phyloP scores from a whole-genome alignment of 805 yeast genomes.

The Yamadazyma phyllophila region DNA sequence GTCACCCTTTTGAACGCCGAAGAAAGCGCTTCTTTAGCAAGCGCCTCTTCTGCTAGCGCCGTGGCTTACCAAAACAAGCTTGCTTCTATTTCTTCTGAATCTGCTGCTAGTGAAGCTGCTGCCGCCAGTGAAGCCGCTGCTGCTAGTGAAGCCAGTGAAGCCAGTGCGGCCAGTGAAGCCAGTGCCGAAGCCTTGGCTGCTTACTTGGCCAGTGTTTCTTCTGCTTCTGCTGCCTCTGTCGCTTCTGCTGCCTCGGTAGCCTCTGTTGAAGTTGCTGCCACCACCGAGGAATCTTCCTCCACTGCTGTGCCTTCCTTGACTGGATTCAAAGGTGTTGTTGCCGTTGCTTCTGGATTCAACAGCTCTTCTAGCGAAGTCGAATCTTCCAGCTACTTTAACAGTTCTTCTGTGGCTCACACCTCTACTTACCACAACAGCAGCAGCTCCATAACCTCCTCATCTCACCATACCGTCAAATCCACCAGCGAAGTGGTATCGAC shows the following conservation, averaged over 20 bases:
- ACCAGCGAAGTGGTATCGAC: constrained; percentile 14
- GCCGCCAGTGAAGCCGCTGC: constrained; percentile 14
- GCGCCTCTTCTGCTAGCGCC: constrained; percentile 1
- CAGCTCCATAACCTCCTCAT: constrained; percentile 6
- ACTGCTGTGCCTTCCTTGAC: constrained; percentile 13
- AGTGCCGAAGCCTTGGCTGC: constrained; percentile 12
- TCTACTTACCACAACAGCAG: constrained; percentile 10
- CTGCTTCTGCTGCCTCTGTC: constrained; percentile 15
- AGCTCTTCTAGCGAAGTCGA: constrained; percentile 11
- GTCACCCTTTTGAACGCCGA: constrained; percentile 46
- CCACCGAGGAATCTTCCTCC: constrained; percentile 12
- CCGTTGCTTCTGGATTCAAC: constrained; percentile 22
- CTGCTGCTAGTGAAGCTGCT: constrained; percentile 10
- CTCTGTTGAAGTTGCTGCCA: constrained; percentile 14
- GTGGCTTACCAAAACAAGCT: constrained; percentile 6
- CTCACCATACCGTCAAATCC: constrained; percentile 8
- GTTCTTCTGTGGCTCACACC: constrained; percentile 8
- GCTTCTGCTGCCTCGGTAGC: constrained; percentile 17
- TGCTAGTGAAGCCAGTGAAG: constrained; percentile 12
- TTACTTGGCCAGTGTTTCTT: constrained; percentile 6
- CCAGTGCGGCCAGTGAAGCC: constrained; percentile 13
- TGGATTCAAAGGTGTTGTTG: constrained; percentile 23
- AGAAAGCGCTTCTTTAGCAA: constrained; percentile 35
- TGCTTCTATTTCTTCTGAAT: constrained; percentile 12
- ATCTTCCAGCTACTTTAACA: constrained; percentile 8